phyloP scores from a whole-genome alignment of 129 eudicot species.

The Tanacetum coccineum region DNA sequence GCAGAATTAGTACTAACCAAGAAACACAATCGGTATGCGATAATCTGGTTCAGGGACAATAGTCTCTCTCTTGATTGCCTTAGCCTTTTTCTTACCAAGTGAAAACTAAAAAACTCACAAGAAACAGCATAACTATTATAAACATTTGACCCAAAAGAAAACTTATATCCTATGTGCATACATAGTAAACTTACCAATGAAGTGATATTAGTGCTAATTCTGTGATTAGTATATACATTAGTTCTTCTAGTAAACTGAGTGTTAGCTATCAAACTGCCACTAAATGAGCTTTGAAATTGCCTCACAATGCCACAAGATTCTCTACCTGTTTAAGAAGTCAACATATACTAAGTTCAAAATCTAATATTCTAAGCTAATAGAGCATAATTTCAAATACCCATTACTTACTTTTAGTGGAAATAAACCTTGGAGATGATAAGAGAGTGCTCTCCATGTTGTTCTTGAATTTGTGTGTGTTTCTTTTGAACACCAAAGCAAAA shows the following conservation, averaged over 20 bases:
- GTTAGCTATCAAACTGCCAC: constrained; percentile 33
- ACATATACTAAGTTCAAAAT: neutral
- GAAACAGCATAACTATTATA: neutral
- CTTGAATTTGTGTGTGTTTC: constrained; percentile 16
- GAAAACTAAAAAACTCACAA: constrained; percentile 24
- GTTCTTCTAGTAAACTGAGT: constrained; percentile 30
- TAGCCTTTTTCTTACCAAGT: constrained; percentile 55
- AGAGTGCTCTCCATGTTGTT: constrained; percentile 52
- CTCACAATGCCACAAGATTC: constrained; percentile 25
- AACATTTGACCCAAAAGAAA: no score
- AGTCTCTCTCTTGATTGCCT: constrained; percentile 55
- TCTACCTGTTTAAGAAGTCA: neutral
- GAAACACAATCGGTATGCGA: constrained; percentile 83
- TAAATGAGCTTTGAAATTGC: constrained; percentile 51
- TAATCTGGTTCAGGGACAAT: constrained; percentile 88
- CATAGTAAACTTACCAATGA: constrained; percentile 39
- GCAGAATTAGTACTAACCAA: constrained; percentile 44
- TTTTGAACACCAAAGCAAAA: constrained; percentile 19
- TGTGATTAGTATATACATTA: constrained; percentile 19
- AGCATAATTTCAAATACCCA: neutral
- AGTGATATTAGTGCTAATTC: constrained; percentile 38
- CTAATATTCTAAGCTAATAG: neutral
- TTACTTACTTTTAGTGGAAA: constrained; percentile 46
- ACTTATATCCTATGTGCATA: neutral
- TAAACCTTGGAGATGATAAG: constrained; percentile 38